Percentiles rank a stretch among this genome's conserved stretches.
phyloP scores from a whole-genome alignment of 1,139 yeast species.

The Scheffersomyces quercinus region DNA sequence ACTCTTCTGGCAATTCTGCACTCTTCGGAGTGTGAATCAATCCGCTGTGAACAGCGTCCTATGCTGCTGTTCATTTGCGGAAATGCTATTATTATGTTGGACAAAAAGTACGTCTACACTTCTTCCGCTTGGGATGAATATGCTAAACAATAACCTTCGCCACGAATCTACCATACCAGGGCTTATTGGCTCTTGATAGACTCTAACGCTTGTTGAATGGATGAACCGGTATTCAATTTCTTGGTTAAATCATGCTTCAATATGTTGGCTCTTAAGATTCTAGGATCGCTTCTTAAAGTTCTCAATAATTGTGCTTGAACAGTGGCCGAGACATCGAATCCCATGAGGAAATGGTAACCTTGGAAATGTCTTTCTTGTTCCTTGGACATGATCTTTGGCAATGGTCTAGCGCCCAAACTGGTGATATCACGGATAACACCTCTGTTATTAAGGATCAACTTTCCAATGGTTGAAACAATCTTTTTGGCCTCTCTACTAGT shows the following conservation, averaged over 20 bases:
- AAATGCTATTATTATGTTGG: too few species aligned
- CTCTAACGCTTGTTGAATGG: conserved; percentile 40
- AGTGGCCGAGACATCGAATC: conserved; percentile 81
- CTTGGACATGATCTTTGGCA: conserved; percentile 80
- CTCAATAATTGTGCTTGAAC: conserved; percentile 85
- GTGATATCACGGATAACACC: conserved; percentile 86
- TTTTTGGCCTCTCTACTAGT: conserved; percentile 66
- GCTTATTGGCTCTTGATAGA: conserved; percentile 11
- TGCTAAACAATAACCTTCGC: too few species aligned
- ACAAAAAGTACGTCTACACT: too few species aligned
- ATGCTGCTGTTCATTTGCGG: too few species aligned
- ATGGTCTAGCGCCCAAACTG: conserved; percentile 73
- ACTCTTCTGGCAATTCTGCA: too few species aligned
- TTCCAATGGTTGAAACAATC: conserved; percentile 80
- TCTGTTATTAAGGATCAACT: conserved; percentile 79
- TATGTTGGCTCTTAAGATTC: conserved; percentile 78
- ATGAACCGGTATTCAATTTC: conserved; percentile 54
- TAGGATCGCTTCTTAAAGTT: conserved; percentile 82
- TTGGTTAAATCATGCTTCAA: conserved; percentile 64
- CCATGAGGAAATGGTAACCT: conserved; percentile 83
- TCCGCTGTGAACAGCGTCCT: too few species aligned
- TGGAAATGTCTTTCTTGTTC: conserved; percentile 89
- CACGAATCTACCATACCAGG: too few species aligned
- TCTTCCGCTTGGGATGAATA: too few species aligned
- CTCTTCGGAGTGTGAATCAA: too few species aligned